Percentiles rank a stretch among this genome's conserved stretches.
Conservation (phyloP, 2,329 filamentous ascomycete genomes). For the Monosporascus sp. region DNA sequence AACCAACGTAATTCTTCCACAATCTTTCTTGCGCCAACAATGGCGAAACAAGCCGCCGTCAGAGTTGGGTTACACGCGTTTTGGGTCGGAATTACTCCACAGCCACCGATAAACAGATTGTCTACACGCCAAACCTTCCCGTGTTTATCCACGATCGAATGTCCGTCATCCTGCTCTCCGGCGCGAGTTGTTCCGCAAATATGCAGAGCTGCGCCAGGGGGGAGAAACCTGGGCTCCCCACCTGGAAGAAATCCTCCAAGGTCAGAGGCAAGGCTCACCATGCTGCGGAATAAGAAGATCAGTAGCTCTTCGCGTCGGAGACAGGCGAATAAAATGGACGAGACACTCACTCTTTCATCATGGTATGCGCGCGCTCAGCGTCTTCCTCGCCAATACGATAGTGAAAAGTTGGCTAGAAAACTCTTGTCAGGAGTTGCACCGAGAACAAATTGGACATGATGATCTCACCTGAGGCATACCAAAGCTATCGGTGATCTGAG, state of each 20-base stretch:
- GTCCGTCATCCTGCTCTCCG: constrained; percentile 3
- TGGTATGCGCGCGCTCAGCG: constrained; percentile 8
- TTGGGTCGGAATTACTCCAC: too few species aligned
- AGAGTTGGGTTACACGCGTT: too few species aligned
- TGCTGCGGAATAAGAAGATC: constrained; percentile 8
- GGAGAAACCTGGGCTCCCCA: constrained; percentile 13
- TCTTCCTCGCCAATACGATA: constrained; percentile 7
- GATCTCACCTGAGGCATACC: constrained; percentile 18
- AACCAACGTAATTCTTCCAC: too few species aligned
- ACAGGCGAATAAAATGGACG: not conserved
- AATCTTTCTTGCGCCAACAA: too few species aligned
- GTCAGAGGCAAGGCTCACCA: constrained; percentile 10
- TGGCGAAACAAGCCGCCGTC: too few species aligned
- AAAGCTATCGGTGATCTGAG: constrained; percentile 13
- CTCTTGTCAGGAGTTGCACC: too few species aligned
- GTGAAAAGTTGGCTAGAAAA: constrained; percentile 15
- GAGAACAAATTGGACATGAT: not conserved
- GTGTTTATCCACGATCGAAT: too few species aligned
- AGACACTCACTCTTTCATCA: constrained; percentile 19
- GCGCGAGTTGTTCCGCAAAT: constrained; percentile 14
- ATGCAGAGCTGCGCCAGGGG: constrained; percentile 13
- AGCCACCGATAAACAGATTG: too few species aligned
- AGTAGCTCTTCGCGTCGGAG: not conserved
- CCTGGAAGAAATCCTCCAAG: constrained; percentile 16
- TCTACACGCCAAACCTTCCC: too few species aligned